Base-by-base conservation (phyloP, 345 rosid species). In the Murraya paniculata region DNA sequence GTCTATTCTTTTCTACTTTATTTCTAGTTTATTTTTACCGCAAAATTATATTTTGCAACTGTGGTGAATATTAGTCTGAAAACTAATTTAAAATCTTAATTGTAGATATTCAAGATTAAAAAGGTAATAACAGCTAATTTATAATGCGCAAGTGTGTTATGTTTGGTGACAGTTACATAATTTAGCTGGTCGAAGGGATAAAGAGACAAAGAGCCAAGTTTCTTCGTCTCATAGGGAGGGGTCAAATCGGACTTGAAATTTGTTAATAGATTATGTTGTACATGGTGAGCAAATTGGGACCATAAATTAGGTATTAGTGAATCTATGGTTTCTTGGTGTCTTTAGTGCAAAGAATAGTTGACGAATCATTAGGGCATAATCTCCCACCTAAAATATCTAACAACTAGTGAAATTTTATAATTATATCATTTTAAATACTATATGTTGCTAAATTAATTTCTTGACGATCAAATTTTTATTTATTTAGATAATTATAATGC, bases 291-390 rank as follows among this genome's bases (percentile, higher is more conserved):
- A 35, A 72, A 64, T 38, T 27, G 35, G 45, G 85, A 78, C 87
- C 75, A 82, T 35, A 78, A 60, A 85, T 68, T 76, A 83, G 84
- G 88, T 78, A 70, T 60, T 30, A 18, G 39, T 28, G 71, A 76
- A 65, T 27, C 55, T 24, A 30, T 38, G 60, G 18, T 68, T 56
- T 73, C 77, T 78, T 65, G 39, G 31, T 68, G 80, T 68, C 73
- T 55, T 73, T 82, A 70, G 70, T 73, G 80, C 55, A 11, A 21
- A 56, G 78, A 72, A 24, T 71, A 57, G 80, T 65, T 5, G 39
- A 39, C 66, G 10, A 41, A 64, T 45, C 57, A 38, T 67, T 13
- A 18, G 35, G 35, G 75, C 60, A 64, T 50, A 77, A 71, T 60
- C 16, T 61, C 77, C 25, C 2, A 48, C 22, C 22, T 31, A 7